These are phyloP conservation scores for Sporothrix mexicana DNA, from an alignment of 2,329 filamentous ascomycete genomes.

Conservation along the genomic window DNA sequence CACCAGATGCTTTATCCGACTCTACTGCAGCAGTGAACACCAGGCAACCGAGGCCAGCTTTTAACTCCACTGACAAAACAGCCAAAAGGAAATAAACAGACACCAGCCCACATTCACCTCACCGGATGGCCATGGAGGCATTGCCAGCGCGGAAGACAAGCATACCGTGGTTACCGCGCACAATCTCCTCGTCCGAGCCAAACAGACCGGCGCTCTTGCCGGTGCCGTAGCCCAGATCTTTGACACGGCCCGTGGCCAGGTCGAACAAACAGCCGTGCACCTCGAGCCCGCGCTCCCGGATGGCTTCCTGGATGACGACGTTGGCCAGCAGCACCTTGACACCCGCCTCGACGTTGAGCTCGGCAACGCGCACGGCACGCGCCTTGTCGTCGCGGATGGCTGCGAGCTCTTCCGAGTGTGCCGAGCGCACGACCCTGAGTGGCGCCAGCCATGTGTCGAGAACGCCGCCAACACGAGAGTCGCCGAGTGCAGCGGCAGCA, in stretches of 20 bases:
- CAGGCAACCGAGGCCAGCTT: background rate
- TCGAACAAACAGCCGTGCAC: constrained; percentile 83
- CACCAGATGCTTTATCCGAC: constrained; percentile 5
- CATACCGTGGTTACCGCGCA: constrained; percentile 56
- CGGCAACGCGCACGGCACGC: constrained; percentile 67
- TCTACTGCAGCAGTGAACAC: background rate
- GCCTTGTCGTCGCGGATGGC: constrained; percentile 59
- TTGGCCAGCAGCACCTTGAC: constrained; percentile 72
- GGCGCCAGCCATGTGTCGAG: constrained; percentile 63
- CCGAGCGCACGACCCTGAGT: constrained; percentile 52
- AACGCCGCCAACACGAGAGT: constrained; percentile 57
- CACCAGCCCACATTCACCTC: background rate
- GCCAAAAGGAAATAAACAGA: background rate
- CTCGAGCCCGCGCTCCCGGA: constrained; percentile 70
- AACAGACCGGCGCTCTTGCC: constrained; percentile 37
- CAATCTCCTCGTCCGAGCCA: constrained; percentile 44
- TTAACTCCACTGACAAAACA: background rate
- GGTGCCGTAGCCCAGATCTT: constrained; percentile 56
- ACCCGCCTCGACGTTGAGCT: constrained; percentile 76
- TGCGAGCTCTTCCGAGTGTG: constrained; percentile 62
- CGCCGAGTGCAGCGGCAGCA: constrained; percentile 63
- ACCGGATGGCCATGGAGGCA: constrained; percentile 45
- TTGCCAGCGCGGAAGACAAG: constrained; percentile 56
- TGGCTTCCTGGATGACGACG: constrained; percentile 70
- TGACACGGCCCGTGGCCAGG: constrained; percentile 55